Evolutionary conservation across 176 grass and related monocot species (phyloP).

Genomic region (Canna indica): DNA sequence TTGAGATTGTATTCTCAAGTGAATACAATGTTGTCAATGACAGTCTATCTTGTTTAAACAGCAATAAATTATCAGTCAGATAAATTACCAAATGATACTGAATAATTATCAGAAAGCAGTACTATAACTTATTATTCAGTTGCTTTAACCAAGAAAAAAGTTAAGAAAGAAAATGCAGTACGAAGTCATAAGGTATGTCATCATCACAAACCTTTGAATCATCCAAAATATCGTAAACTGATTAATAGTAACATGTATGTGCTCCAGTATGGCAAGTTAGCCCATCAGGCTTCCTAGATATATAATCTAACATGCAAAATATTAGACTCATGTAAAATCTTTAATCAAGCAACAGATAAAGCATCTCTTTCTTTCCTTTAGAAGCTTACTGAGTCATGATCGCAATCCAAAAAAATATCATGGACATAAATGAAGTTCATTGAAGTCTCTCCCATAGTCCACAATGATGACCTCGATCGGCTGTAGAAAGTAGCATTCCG

Average conservation of each 20-base stretch:
- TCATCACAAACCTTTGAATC: constrained; percentile 40
- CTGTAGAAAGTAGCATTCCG: constrained; percentile 88
- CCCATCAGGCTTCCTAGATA: constrained; percentile 65
- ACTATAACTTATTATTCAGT: too few relatives aligned
- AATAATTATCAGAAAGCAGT: too few relatives aligned
- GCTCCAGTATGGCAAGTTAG: constrained; percentile 93
- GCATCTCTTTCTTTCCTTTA: not conserved
- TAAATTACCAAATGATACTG: too few relatives aligned
- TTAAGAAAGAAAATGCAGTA: constrained; percentile 15
- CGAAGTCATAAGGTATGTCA: not conserved
- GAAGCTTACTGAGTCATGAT: constrained; percentile 82
- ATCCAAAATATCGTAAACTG: constrained; percentile 60
- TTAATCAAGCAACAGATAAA: not conserved
- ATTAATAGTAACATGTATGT: constrained; percentile 82
- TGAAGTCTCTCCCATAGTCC: constrained; percentile 94
- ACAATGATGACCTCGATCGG: constrained; percentile 63
- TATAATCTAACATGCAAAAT: too few relatives aligned
- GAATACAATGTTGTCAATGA: constrained; percentile 56
- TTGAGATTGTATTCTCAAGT: constrained; percentile 67
- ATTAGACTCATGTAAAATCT: not conserved
- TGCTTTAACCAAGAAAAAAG: too few relatives aligned
- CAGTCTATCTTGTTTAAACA: constrained; percentile 31
- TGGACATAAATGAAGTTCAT: constrained; percentile 90
- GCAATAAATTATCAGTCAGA: constrained; percentile 6
- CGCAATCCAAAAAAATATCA: constrained; percentile 78